Percentiles rank a stretch among this genome's conserved stretches.
Evolutionary conservation across 1,139 yeast species (phyloP).

Genomic region (Diutina ranongensis): DNA sequence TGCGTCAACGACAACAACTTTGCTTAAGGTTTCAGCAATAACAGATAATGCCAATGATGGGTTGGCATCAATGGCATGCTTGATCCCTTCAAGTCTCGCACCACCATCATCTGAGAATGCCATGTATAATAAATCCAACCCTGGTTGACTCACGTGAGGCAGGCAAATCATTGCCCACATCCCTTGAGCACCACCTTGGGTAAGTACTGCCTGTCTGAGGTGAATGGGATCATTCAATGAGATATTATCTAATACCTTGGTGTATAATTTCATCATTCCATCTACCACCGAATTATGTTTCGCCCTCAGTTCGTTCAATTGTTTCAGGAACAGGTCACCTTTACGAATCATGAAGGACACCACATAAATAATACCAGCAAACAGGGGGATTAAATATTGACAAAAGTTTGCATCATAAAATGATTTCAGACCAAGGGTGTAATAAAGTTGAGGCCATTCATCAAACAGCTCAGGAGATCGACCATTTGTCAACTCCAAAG

Average conservation of each 20-base stretch:
- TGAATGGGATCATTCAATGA: constrained; percentile 31
- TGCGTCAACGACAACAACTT: constrained; percentile 36
- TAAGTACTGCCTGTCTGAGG: constrained; percentile 13
- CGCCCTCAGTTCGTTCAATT: constrained; percentile 15
- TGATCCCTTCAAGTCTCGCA: constrained; percentile 56
- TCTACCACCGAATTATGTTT: constrained; percentile 25
- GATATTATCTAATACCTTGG: constrained; percentile 21
- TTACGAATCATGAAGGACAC: constrained; percentile 11
- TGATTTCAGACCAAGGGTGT: background rate
- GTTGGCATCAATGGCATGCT: constrained; percentile 35
- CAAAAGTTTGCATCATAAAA: constrained; percentile 21
- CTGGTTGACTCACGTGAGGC: constrained; percentile 50
- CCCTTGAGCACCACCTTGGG: constrained; percentile 19
- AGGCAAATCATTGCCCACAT: constrained; percentile 64
- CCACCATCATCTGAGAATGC: constrained; percentile 38
- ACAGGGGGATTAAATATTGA: constrained; percentile 26
- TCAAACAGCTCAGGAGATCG: background rate
- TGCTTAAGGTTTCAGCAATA: constrained; percentile 33
- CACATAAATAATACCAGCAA: constrained; percentile 33
- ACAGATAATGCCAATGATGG: constrained; percentile 34
- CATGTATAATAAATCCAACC: constrained; percentile 63
- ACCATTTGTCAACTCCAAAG: background rate
- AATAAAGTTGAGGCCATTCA: background rate
- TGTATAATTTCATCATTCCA: constrained; percentile 15
- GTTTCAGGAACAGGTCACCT: constrained; percentile 10